Evolutionary conservation across 257 asterid species (phyloP).

Genomic region (Ajuga chamaepitys): DNA sequence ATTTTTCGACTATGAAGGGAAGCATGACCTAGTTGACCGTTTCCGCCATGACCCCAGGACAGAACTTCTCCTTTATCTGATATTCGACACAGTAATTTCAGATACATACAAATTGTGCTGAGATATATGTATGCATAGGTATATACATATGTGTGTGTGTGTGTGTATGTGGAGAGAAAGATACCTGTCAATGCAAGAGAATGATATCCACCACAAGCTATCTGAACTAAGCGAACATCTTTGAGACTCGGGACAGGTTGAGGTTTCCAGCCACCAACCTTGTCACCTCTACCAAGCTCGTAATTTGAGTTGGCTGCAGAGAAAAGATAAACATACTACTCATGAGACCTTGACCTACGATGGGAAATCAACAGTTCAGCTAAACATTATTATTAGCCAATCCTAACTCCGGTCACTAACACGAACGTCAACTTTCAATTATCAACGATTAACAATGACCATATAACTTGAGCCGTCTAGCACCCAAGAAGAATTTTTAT

Average conservation of each 20-base stretch:
- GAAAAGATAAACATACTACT: neutral
- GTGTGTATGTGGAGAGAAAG: neutral
- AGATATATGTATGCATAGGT: no score
- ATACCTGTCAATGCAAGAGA: constrained; percentile 95
- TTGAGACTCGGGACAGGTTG: constrained; percentile 70
- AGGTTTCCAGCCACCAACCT: constrained; percentile 92
- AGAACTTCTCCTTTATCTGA: constrained; percentile 85
- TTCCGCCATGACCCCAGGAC: constrained; percentile 98
- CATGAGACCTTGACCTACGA: constrained; percentile 1
- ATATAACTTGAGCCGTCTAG: neutral
- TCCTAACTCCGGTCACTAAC: no score
- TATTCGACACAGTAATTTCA: constrained; percentile 9
- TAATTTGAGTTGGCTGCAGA: constrained; percentile 84
- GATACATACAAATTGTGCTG: no score
- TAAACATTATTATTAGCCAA: neutral
- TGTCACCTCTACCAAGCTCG: constrained; percentile 97
- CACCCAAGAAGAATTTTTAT: neutral
- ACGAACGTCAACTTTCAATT: neutral
- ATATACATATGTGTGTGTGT: no score
- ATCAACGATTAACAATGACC: constrained; percentile 1
- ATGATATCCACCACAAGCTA: constrained; percentile 97
- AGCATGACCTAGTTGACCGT: constrained; percentile 90
- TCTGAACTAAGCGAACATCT: constrained; percentile 64
- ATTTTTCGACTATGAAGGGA: constrained; percentile 59
- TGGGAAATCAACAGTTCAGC: neutral